Evolutionary conservation across 257 asterid genomes (phyloP).

Genomic region (Solanum bulbocastanum): DNA sequence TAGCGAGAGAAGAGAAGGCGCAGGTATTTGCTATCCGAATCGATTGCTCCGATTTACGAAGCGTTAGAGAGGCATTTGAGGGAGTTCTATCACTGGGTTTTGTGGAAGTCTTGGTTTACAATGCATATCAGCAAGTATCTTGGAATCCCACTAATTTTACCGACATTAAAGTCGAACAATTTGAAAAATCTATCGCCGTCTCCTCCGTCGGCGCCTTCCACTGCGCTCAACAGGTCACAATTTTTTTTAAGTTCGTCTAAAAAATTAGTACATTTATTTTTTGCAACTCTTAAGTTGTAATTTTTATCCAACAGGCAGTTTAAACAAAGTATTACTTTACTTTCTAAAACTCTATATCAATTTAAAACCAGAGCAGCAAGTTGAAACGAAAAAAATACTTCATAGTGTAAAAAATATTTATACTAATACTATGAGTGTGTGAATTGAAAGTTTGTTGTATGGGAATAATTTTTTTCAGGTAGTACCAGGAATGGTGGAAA

Average conservation of each 20-base stretch:
- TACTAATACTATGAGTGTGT: not conserved
- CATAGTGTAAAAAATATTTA: not conserved
- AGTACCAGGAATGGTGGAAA: conserved; percentile 74
- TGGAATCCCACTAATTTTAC: conserved; percentile 40
- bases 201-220: conserved; percentile 84
- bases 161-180: conserved; percentile 36
- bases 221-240: conserved; percentile 67
- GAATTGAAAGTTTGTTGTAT: not conserved
- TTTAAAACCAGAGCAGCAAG: not conserved
- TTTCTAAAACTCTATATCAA: not conserved
- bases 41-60: conserved; percentile 69
- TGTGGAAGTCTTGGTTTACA: conserved; percentile 74
- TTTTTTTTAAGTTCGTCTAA: too few relatives aligned
- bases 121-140: conserved; percentile 49
- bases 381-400: not conserved
- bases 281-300: too few relatives aligned
- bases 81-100: conserved; percentile 70
- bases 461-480: conserved; percentile 26
- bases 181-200: conserved; percentile 58
- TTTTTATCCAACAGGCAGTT: too few relatives aligned
- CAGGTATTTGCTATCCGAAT: conserved; percentile 81
- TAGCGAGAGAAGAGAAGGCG: conserved; percentile 73
- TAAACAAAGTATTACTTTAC: too few relatives aligned
- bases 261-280: too few relatives aligned
- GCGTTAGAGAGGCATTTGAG: conserved; percentile 76